These are phyloP conservation scores for Musa acuminata DNA, from an alignment of 176 grass and related monocot genomes.

Conservation along the genomic window DNA sequence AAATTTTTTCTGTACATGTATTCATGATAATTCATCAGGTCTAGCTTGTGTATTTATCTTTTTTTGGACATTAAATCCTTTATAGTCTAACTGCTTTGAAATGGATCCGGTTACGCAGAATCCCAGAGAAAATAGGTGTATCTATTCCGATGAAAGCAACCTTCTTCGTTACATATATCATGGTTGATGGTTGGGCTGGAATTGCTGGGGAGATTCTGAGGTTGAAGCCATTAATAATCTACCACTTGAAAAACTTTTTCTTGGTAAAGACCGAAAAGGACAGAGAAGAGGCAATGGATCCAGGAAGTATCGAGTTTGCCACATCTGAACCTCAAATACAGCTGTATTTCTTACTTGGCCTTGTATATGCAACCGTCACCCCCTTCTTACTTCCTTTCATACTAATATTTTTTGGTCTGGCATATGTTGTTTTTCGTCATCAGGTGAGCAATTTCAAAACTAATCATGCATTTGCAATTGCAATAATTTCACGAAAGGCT, in stretches of 20 bases:
- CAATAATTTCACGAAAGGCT: background rate
- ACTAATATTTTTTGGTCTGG: slow-evolving; percentile 75
- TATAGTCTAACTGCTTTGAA: background rate
- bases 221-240: slow-evolving; percentile 83
- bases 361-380: slow-evolving; percentile 84
- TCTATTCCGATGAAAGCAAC: slow-evolving; percentile 89
- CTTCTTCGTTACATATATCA: slow-evolving; percentile 95
- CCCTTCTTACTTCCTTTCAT: slow-evolving; percentile 96
- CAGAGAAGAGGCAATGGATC: slow-evolving; percentile 92
- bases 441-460: slow-evolving; percentile 49
- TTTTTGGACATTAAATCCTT: background rate
- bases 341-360: slow-evolving; percentile 96
- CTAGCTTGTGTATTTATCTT: background rate
- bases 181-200: slow-evolving; percentile 99
- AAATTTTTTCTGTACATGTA: background rate
- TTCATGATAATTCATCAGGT: background rate
- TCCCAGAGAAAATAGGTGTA: slow-evolving; percentile 71
- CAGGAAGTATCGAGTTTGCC: slow-evolving; percentile 90
- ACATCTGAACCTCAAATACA: slow-evolving; percentile 94
- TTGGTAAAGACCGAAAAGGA: slow-evolving; percentile 99
- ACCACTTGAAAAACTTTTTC: slow-evolving; percentile 95
- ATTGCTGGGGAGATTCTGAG: slow-evolving; percentile 97
- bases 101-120: slow-evolving; percentile 15
- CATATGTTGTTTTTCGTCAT: slow-evolving; percentile 85
- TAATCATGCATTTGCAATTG: slow-evolving; percentile 3